These are phyloP conservation scores for Forsythia suspensa DNA, from an alignment of 257 asterid species.

Conservation along the genomic window DNA sequence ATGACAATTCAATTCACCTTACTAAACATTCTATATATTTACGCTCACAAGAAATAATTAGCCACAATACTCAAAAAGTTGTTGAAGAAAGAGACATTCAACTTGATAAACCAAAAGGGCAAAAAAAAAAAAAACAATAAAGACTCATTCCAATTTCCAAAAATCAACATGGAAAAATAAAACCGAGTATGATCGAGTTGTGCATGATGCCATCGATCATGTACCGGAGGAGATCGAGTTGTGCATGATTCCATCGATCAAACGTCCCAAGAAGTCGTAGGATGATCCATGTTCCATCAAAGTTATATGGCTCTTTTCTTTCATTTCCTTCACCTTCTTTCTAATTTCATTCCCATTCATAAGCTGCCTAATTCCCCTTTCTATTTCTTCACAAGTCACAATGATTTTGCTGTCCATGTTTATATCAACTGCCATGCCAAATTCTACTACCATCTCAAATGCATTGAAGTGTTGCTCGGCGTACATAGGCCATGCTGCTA, in stretches of 20 bases:
- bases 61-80: too few species aligned
- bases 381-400: slow-evolving; percentile 26
- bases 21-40: too few species aligned
- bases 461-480: slow-evolving; percentile 35
- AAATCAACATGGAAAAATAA: too few species aligned
- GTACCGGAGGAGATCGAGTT: background rate
- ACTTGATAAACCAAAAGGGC: too few species aligned
- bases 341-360: slow-evolving; percentile 17
- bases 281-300: slow-evolving; percentile 22
- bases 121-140: too few species aligned
- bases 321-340: slow-evolving; percentile 21
- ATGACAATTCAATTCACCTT: too few species aligned
- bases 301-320: slow-evolving; percentile 22
- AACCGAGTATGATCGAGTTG: too few species aligned
- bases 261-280: slow-evolving; percentile 7
- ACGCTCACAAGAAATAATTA: too few species aligned
- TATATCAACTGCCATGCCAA: slow-evolving; percentile 23
- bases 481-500: slow-evolving; percentile 35
- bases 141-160: too few species aligned
- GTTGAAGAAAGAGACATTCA: too few species aligned
- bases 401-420: slow-evolving; percentile 11
- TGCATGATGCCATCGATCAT: too few species aligned
- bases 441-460: slow-evolving; percentile 22
- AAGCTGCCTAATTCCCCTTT: slow-evolving; percentile 17
- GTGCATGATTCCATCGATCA: slow-evolving; percentile 2